Evolutionary conservation across 495 filamentous ascomycete species (phyloP), one percentile per base, ranked within the genome.

Genomic region (Aspergillus biplanus): DNA sequence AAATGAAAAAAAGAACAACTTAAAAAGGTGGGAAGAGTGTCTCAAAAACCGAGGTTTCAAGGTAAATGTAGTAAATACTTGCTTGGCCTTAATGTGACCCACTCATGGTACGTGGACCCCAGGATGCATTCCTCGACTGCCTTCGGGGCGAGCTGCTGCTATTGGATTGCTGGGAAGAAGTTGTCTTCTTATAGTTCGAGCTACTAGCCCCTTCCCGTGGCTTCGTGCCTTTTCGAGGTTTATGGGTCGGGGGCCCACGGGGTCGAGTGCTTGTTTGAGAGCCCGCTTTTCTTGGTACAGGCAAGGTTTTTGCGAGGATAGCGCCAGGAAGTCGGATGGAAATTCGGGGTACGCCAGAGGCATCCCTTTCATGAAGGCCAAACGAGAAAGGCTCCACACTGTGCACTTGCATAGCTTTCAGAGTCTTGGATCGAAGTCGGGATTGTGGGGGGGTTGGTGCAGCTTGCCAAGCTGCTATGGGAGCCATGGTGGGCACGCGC

Each of bases 401-500:
- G 21, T 74, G 72, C 6, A 80, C 69, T 61, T 81, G 75, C 66
- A 78, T 74, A 11, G 71, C 67, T 59, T 75, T 80, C 16, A 76
- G 49, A 59, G 68, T 58, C 63, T 77, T 80, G 0, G 69, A 67
- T 33, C 75, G 78, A 6, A 71, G 52, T 56, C 72, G 67, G 27
- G 72, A 67, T 18, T 67, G 71, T 12, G 74, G 69, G 31, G 75
- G 72, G 31, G 72, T 62, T 6, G 63, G 75, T 32, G 85, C 86
- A 77, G 66, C 70, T 44, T 69, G 68, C 82, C 82, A 85, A 33
- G 79, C 80, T 39, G 72, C 70, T 31, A 84, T 79, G 7, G 89
- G 87, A 32, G 85, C 82, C 60, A 80, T 81, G 27, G 76, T 78
- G 12, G 91, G 90, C 4, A 93, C 79, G 53, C 82, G 85, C 15